These are phyloP conservation scores for Mucor indicus DNA, from an alignment of 371 early-diverging fungal genomes.

Conservation along the genomic window DNA sequence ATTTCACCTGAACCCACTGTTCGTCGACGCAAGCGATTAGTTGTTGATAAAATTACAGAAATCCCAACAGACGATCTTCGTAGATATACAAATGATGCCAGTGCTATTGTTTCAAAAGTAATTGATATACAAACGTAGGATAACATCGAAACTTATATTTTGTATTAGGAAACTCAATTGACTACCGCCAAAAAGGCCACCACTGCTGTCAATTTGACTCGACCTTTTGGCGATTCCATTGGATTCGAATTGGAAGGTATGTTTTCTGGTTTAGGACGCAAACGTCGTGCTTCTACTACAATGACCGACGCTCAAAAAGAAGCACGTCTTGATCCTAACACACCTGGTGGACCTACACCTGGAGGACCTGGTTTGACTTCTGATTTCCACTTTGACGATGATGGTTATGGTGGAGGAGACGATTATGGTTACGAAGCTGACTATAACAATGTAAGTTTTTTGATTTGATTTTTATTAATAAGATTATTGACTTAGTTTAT, in stretches of 20 bases:
- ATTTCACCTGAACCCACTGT: constrained; percentile 4
- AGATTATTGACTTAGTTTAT: no score
- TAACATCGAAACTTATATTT: no score
- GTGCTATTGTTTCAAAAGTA: constrained; percentile 32
- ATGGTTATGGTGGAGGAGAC: constrained; percentile 15
- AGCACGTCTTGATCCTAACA: constrained; percentile 1
- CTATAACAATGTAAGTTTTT: background rate
- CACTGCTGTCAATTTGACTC: background rate
- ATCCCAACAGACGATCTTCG: constrained; percentile 57
- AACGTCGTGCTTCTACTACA: constrained; percentile 15
- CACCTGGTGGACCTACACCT: constrained; percentile 3
- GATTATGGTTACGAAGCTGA: background rate
- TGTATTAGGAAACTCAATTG: background rate
- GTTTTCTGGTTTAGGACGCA: constrained; percentile 12
- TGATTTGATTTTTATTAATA: no score
- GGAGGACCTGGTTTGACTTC: constrained; percentile 3
- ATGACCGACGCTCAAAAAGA: background rate
- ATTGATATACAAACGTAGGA: background rate
- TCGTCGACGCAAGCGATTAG: constrained; percentile 53
- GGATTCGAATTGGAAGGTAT: constrained; percentile 9
- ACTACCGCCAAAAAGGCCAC: background rate
- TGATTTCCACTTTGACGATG: constrained; percentile 22
- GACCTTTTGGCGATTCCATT: constrained; percentile 3
- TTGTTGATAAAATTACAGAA: constrained; percentile 70
- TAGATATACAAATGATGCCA: constrained; percentile 49